Percentiles rank a stretch among this genome's conserved stretches.
Conservation (phyloP, 2,329 filamentous ascomycete species). For the Hymenoscyphus linearis region DNA sequence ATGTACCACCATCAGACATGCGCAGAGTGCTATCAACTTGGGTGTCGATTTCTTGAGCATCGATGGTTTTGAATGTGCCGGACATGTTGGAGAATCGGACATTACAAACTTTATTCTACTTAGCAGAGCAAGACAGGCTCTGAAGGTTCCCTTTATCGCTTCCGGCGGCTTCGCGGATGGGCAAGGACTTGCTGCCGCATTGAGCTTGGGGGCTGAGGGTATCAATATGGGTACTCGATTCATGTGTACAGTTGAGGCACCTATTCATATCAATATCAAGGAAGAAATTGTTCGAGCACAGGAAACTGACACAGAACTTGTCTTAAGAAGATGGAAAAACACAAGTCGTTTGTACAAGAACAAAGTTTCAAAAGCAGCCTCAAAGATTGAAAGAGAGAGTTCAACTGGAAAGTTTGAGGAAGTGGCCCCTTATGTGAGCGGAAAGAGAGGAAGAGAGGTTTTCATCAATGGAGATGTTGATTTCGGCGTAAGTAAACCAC, state of each 20-base stretch:
- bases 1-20: constrained; percentile 94
- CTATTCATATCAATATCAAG: constrained; percentile 92
- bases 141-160: constrained; percentile 88
- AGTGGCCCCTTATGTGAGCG: constrained; percentile 80
- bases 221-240: constrained; percentile 99
- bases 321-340: constrained; percentile 88
- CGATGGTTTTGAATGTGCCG: constrained; percentile 96
- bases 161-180: constrained; percentile 95
- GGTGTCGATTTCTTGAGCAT: constrained; percentile 96
- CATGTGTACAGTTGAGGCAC: constrained; percentile 92
- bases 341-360: constrained; percentile 86
- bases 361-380: constrained; percentile 74
- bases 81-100: constrained; percentile 78
- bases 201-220: constrained; percentile 84
- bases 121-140: constrained; percentile 73
- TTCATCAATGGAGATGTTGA: constrained; percentile 90
- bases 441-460: constrained; percentile 84
- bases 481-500: constrained; percentile 63
- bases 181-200: constrained; percentile 82
- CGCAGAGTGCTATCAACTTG: constrained; percentile 83
- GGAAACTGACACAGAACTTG: constrained; percentile 86
- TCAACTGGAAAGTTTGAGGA: constrained; percentile 83
- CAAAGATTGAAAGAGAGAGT: constrained; percentile 79
- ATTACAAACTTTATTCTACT: constrained; percentile 90
- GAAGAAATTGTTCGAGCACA: constrained; percentile 80